Evolutionary conservation across 176 grass and related monocot genomes (phyloP), one percentile per base, ranked within the genome.

Genomic region (Tuctoria greenei): DNA sequence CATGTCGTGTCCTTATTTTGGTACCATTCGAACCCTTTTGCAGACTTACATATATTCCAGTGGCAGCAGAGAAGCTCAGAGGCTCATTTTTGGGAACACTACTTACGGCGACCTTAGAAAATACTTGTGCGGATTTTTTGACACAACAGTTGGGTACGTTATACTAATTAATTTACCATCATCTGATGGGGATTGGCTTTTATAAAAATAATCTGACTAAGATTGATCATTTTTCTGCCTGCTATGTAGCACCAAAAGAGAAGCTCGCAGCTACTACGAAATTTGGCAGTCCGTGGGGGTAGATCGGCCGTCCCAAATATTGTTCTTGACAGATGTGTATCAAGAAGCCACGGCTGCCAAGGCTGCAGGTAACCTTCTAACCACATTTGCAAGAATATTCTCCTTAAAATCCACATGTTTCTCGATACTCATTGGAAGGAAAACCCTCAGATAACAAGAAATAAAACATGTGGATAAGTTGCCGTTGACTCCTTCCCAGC

Each of bases 21-120:
- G 4, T 16, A 31, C 26, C 11, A 31, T 61, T 5, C 5, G 10
- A 0, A 31, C 15, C 3, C 2, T 28, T 28, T 39, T 10, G 45
- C 88, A 96, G 91, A 81, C 86, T n/a, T 97, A 97, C 74, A 89
- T 91, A 50, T 97, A 97, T 73, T 97, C 94, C 40, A 97, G 94
- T 61, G 93, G 94, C 39, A 97, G 90, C 71, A 91, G 90, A 80
- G 94, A 97, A 82, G 94, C 93, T n/a, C 93, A 97, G 67, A 90
- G 93, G 47, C 93, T 97, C 25, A 87, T 97, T 47, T 97, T 97
- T 65, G 88, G 90, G 7, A 91, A 93, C 77, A 97, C 94, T 31
- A 20, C 78, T 13, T 80, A 91, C 35, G 94, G 90, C 10, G 94
- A 97, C 67, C 81, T 93, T 42, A 87, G 95, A 40, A 76, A 80